Evolutionary conservation across 2,329 filamentous ascomycete genomes (phyloP), one percentile per base, ranked within the genome.

Genomic region (Colletotrichum sublineola): DNA sequence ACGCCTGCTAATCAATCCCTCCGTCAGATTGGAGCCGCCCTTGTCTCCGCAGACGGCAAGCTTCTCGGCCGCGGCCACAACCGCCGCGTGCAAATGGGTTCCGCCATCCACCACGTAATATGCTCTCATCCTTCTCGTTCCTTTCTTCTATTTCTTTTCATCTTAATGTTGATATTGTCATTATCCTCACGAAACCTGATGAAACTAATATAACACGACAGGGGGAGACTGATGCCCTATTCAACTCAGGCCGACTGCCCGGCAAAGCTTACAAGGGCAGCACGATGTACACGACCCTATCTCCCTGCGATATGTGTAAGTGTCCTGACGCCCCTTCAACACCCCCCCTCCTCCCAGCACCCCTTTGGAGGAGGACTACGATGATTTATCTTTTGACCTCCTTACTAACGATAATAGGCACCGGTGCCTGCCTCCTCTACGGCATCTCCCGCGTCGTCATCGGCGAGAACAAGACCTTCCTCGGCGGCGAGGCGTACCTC

Each of bases 201-300:
- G 5, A 56, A 40, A 20, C 20, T 56, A 14, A 68, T 29, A 36
- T 9, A 83, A 61, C 50, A 24, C 63, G 48, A 14, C 75, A 94
- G 92, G 93, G 90, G 75, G 93, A 95, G 80, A 95, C 92, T 29
- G 90, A 92, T 24, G 90, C 92, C n/a, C 86, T 95, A 50, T 91
- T 93, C 79, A 91, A 92, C 80, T 92, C 92, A 0, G 93, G 93
- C 57, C 89, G 93, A 50, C 87, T 94, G 31, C 90, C 91, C 42
- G 92, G 92, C 20, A 88, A 88, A 1, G 87, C 88, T 7, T 95
- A 94, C 81, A 86, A 87, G 75, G 75, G 71, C 52, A 88, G 91
- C 46, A 95, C 92, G n/a, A 94, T 95, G 92, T 95, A 93, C 82
- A 95, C 93, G 3, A 94, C 93, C 0, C 84, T 95, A 8, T 93